A percentile compares a stretch with the other conserved stretches of the same genome.
Conservation (phyloP, 169 alveolate genomes). For the Plasmodium inui region DNA sequence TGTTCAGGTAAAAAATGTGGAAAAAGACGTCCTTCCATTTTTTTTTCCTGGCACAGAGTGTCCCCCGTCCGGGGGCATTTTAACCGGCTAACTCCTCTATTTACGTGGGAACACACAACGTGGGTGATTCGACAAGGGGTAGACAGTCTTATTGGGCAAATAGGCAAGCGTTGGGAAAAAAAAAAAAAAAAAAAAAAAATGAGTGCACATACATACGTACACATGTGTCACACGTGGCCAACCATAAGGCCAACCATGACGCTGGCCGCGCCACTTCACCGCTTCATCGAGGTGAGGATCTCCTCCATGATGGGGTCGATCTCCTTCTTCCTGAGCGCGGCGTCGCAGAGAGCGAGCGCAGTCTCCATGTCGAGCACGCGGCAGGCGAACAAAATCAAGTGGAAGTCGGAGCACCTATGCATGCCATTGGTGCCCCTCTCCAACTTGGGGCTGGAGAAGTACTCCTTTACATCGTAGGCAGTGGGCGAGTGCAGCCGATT, state of each 20-base stretch:
- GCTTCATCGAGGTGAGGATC: slow-evolving; percentile 40
- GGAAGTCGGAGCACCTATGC: slow-evolving; percentile 89
- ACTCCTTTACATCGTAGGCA: slow-evolving; percentile 29
- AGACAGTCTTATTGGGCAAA: not conserved
- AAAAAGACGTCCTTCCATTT: not conserved
- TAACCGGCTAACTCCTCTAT: not conserved
- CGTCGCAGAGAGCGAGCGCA: slow-evolving; percentile 87
- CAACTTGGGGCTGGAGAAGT: slow-evolving; percentile 45
- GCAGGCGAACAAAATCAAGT: slow-evolving; percentile 90
- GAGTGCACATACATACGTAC: not conserved
- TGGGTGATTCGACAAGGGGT: not conserved
- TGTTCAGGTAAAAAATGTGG: not conserved
- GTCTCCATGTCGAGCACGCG: slow-evolving; percentile 93
- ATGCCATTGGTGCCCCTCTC: slow-evolving; percentile 76
- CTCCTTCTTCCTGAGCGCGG: slow-evolving; percentile 77
- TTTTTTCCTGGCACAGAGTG: no score
- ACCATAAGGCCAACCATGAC: not conserved
- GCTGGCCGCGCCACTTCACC: not conserved
- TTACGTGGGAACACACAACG: not conserved
- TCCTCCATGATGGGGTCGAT: slow-evolving; percentile 78
- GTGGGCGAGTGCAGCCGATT: slow-evolving; percentile 79
- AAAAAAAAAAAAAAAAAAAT: not conserved
- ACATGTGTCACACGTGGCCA: not conserved
- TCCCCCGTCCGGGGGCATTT: not conserved
- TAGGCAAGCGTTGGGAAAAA: not conserved